Base-by-base conservation (phyloP, 2,329 filamentous ascomycete genomes). In the Pseudocercospora musae region DNA sequence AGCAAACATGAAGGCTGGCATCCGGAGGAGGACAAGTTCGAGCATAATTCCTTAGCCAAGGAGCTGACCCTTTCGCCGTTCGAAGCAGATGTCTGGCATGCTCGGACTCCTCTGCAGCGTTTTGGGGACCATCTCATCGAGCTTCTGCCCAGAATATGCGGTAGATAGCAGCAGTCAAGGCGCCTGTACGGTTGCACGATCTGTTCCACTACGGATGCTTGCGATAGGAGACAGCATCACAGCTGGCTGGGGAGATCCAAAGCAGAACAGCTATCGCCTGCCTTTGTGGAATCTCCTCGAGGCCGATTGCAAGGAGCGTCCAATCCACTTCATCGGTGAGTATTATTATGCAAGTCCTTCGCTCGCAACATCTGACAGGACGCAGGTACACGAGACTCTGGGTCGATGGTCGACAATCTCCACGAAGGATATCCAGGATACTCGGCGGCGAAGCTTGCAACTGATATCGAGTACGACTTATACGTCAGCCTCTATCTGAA, bases 401-500 rank as follows among this genome's bases (percentile, higher is more conserved):
- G 56, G 4, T 33, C 42, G 40, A 58, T 64, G 25, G 31, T 18
- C 37, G 44, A 64, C n/a, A 60, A 60, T 18, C 42, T 54, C 2
- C 53, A 58, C 18, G 62, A 64, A 61, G 62, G 62, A 13, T 61
- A 58, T 46, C 48, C 59, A 18, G 62, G 62, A 10, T 58, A 55
- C 18, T 23, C 48, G 8, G 59, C 56, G 27, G n/a, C 56, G 9
- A 29, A 58, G 42, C 60, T 64, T 10, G 42, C 44, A 27, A 54
- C 49, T 33, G 48, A 58, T n/a, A 58, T 54, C n/a, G 46, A 48
- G 8, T 52, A 50, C 23, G 40, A 27, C 23, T 50, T 64, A 5
- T 53, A 48, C 21, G 37, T 40, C 7, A 46, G 49, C 21, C 40
- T 62, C 4, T 5, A 31, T 15, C 40, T 58, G 15, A 21, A 54